Base-by-base conservation (phyloP, 345 rosid genomes). In the Hibiscus trionum region DNA sequence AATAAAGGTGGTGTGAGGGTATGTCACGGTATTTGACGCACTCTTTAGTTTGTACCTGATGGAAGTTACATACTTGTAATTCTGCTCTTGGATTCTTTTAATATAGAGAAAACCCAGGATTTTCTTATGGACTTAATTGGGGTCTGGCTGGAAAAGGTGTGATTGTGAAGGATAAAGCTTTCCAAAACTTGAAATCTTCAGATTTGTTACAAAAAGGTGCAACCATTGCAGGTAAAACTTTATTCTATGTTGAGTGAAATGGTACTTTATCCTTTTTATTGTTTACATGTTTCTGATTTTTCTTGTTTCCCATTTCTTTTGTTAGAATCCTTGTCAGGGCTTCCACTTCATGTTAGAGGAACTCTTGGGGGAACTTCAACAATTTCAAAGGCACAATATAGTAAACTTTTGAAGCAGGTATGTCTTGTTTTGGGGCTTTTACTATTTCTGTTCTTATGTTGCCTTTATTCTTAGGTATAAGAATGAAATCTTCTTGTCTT, bases 131-230 rank as follows among this genome's bases (percentile, higher is more conserved):
- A 44, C 76, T 81, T 58, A 66, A 78, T 68, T 78, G 71, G 77
- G 82, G 80, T 44, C 55, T 81, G 75, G 84, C 84, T 31, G 65
- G 72, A 70, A 78, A 71, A 69, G 84, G 84, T 35, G 80, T 76
- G 17, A 39, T 76, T 75, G 80, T 78, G 70, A 76, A 70, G 60
- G 82, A 73, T 61, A 76, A 81, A 61, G 81, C 70, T 55, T 81
- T 76, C 66, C 63, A 65, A 73, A 81, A 81, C 53, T 71, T 78
- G 69, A 72, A 26, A n/a, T 12, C 76, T 61, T 71, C 72, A 61
- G 82, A 81, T 55, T 72, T 81, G 16, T 77, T 16, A 47, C 72
- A 78, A 56, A 81, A 69, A 66, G 82, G 84, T 70, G 82, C 84
- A 52, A 71, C 63, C 4, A 27, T 71, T 55, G n/a, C 72, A 19